phyloP scores from a whole-genome alignment of 148 eudicot genomes.

The Polygonum aviculare region DNA sequence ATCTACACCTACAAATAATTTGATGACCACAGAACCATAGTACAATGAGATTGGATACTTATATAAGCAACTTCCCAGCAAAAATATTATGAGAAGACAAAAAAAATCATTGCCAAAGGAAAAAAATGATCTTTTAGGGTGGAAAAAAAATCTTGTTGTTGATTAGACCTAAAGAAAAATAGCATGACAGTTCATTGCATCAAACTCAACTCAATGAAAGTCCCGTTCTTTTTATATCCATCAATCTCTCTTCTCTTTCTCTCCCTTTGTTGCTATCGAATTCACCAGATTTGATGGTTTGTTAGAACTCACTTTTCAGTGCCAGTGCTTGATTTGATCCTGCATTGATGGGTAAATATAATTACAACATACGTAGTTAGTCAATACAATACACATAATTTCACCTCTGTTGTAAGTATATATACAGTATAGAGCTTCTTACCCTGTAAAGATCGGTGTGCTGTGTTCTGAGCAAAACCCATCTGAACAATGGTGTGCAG shows the following conservation, averaged over 20 bases:
- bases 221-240: background rate
- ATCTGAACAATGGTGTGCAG: conserved; percentile 76
- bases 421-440: no score
- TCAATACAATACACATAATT: background rate
- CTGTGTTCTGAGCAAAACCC: conserved; percentile 29
- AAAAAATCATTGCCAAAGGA: conserved; percentile 2
- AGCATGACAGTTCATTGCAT: conserved; percentile 5
- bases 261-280: background rate
- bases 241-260: background rate
- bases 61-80: background rate
- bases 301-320: conserved; percentile 6
- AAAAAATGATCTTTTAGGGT: background rate
- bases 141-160: background rate
- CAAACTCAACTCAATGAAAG: conserved; percentile 2
- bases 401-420: background rate
- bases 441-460: background rate
- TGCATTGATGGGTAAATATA: background rate
- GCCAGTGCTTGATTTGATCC: background rate
- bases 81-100: conserved; percentile 8
- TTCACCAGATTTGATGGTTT: background rate
- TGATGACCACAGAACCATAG: background rate
- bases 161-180: conserved; percentile 6
- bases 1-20: conserved; percentile 1
- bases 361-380: background rate
- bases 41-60: background rate